Evolutionary conservation across 23 red algal species (phyloP).

Genomic region (Agarophyton chilense): DNA sequence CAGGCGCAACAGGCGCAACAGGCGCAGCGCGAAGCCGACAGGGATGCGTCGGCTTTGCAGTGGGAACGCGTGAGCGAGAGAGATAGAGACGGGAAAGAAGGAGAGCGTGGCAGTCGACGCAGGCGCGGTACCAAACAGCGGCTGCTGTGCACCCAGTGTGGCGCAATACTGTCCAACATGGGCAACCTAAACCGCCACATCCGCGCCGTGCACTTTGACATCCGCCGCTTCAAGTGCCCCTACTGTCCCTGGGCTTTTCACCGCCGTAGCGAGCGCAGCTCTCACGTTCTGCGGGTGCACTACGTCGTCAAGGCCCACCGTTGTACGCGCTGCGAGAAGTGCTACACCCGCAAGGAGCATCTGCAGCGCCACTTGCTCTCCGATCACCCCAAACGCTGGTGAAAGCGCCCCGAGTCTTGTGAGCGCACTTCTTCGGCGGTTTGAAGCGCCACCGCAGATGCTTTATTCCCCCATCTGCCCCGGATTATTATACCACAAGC

Average conservation of each 20-base stretch:
- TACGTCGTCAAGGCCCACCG: neutral
- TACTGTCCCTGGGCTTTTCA: neutral
- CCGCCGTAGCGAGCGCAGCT: neutral
- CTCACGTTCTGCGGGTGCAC: neutral
- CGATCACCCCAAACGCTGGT: no score
- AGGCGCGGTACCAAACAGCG: neutral
- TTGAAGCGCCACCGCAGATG: no score
- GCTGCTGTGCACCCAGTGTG: neutral
- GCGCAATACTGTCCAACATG: neutral
- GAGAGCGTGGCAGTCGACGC: no score
- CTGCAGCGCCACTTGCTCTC: neutral
- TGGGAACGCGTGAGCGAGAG: no score
- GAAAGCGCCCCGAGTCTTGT: no score
- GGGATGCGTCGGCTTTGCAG: no score
- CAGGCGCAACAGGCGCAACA: no score
- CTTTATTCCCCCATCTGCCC: no score
- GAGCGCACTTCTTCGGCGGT: no score
- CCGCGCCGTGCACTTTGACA: neutral
- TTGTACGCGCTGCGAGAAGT: neutral
- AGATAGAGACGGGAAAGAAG: no score
- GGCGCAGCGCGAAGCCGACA: no score
- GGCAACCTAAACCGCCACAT: slow-evolving; percentile 31
- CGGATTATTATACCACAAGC: no score
- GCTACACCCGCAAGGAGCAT: slow-evolving; percentile 8
- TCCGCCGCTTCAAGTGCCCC: neutral